Evolutionary conservation across 768 basidiomycete genomes (phyloP).

Genomic region (Auricularia sp.): DNA sequence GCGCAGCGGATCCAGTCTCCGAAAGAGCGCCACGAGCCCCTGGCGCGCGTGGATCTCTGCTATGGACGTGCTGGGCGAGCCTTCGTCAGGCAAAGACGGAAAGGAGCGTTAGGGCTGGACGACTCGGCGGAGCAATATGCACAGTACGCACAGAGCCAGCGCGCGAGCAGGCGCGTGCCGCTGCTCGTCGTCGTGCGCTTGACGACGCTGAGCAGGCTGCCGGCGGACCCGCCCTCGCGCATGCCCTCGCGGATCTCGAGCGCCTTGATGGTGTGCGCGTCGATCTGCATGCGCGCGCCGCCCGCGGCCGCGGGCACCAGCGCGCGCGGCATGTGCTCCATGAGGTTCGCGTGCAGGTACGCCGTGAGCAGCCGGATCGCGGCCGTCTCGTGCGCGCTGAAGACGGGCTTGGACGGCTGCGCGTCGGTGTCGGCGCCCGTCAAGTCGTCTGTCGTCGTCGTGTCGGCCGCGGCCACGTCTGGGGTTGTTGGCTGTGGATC

Average conservation of each 20-base stretch:
- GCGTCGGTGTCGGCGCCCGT: not conserved
- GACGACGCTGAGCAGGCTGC: constrained; percentile 63
- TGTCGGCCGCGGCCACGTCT: no score
- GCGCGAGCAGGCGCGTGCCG: constrained; percentile 61
- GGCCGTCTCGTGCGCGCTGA: constrained; percentile 34
- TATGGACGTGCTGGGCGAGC: constrained; percentile 73
- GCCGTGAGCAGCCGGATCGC: constrained; percentile 55
- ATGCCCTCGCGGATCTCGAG: constrained; percentile 72
- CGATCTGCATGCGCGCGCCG: constrained; percentile 71
- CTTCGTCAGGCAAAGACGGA: constrained; percentile 26
- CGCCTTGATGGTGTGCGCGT: constrained; percentile 80
- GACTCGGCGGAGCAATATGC: not conserved
- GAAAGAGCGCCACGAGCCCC: constrained; percentile 65
- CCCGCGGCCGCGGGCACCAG: constrained; percentile 47
- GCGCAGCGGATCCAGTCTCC: constrained; percentile 47
- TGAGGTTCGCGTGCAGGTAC: constrained; percentile 55
- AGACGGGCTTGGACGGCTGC: constrained; percentile 1
- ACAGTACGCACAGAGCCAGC: constrained; percentile 60
- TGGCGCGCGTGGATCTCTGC: constrained; percentile 64
- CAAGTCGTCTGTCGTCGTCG: not conserved
- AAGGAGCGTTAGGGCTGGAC: constrained; percentile 2
- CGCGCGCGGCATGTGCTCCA: constrained; percentile 69
- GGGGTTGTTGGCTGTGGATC: no score
- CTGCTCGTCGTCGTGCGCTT: constrained; percentile 71
- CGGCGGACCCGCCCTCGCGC: constrained; percentile 60